Evolutionary conservation across 108 stramenopile genomes (phyloP).

Genomic region (Parmales sp.): DNA sequence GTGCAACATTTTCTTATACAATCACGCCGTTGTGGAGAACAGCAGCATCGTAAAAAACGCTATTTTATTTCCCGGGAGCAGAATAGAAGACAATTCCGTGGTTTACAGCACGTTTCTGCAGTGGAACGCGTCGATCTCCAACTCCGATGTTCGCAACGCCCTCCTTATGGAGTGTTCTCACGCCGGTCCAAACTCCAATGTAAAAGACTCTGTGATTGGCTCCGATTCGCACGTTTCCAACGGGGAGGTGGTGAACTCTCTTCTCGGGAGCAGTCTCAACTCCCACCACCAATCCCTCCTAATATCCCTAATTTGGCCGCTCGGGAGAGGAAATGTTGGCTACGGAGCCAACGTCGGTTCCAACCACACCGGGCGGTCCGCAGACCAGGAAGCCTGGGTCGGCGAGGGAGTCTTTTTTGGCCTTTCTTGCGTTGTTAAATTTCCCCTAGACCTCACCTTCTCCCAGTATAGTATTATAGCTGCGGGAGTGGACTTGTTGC

Average conservation of each 20-base stretch:
- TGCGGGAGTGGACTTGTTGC: slow-evolving; percentile 64
- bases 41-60: no score
- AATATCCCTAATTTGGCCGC: slow-evolving; percentile 80
- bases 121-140: no score
- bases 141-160: no score
- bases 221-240: slow-evolving; percentile 68
- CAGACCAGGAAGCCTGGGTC: slow-evolving; percentile 77
- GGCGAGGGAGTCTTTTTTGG: slow-evolving; percentile 94
- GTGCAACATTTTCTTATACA: no score
- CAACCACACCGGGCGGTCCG: slow-evolving; percentile 87
- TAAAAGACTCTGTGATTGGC: slow-evolving; percentile 57
- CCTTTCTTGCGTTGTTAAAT: slow-evolving; percentile 65
- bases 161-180: no score
- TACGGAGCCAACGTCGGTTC: slow-evolving; percentile 89
- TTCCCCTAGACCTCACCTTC: slow-evolving; percentile 67
- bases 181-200: no score
- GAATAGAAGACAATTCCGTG: no score
- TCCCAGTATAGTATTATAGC: slow-evolving; percentile 86
- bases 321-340: slow-evolving; percentile 85
- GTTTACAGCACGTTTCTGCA: no score
- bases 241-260: slow-evolving; percentile 63
- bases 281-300: slow-evolving; percentile 79
- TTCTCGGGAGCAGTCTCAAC: slow-evolving; percentile 79
- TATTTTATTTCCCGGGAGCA: no score
- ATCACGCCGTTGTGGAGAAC: no score